Conservation (phyloP, 2,329 filamentous ascomycete species). For the Chalaropsis thielavioides region DNA sequence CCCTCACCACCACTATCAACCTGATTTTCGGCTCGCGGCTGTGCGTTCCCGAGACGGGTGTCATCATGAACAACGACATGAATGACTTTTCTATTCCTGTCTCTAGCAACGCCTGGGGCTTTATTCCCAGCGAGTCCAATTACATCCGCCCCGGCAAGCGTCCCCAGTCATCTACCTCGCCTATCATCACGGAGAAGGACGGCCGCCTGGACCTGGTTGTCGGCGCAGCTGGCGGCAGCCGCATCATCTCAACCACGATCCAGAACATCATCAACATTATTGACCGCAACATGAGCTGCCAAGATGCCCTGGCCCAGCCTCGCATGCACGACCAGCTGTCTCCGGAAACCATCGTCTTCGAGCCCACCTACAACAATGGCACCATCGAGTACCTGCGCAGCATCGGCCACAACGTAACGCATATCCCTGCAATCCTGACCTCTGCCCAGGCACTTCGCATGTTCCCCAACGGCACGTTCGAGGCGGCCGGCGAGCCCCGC, state of each 20-base stretch:
- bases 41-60: conserved; percentile 66
- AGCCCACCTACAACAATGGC: conserved; percentile 55
- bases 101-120: conserved; percentile 67
- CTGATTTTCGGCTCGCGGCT: conserved; percentile 62
- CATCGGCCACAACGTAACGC: conserved; percentile 61
- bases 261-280: conserved; percentile 64
- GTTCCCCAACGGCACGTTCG: conserved; percentile 51
- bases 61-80: conserved; percentile 60
- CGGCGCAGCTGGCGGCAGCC: conserved; percentile 66
- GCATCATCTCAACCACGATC: conserved; percentile 73
- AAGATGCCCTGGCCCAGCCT: conserved; percentile 50
- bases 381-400: conserved; percentile 52
- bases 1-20: conserved; percentile 70
- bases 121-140: conserved; percentile 64
- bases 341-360: conserved; percentile 54
- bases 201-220: conserved; percentile 55
- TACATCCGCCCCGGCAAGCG: conserved; percentile 63
- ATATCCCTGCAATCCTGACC: conserved; percentile 50
- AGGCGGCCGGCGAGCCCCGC: conserved; percentile 71
- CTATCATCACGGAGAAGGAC: conserved; percentile 61
- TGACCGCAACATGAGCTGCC: conserved; percentile 46
- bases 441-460: conserved; percentile 58
- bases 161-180: conserved; percentile 62
- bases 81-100: conserved; percentile 79
- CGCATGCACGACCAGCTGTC: conserved; percentile 72